Evolutionary conservation across 768 basidiomycete genomes (phyloP), one percentile per base, ranked within the genome.

Genomic region (Gelatoporia subvermispora): DNA sequence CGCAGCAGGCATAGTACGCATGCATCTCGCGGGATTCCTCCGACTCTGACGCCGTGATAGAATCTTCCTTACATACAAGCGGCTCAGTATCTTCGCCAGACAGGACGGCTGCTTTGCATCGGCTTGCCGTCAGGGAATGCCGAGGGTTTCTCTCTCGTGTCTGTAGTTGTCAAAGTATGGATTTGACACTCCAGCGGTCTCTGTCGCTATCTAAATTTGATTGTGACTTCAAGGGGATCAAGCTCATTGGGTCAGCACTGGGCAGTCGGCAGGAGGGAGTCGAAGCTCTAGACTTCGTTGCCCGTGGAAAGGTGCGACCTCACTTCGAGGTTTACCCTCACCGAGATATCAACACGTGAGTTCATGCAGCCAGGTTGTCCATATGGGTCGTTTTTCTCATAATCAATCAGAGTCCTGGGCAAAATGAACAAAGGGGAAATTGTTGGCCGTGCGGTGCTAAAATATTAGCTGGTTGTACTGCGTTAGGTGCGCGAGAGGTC

Each of bases 241-340:
- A 31, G 13, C 28, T 31, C 5, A 31, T 31, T 7, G 28, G 28
- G 13, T 31, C 28, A 31, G 13, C 28, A 13, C 13, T 43, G 11
- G 82, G 62, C 51, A 88, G 87, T 62, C 77, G 85, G 18, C 88
- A 90, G 62, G 91, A 93, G 58, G 79, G 87, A 2, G 60, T 74
- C 4, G 90, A 93, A 61, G 85, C 91, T 0, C 65, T 93, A 24
- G 75, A 77, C 2, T 79, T 92, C 35, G 89, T 87, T 1, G 76
- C 81, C 0, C 59, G 68, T n/a, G 87, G 86, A 7, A 76, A 76
- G 40, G 82, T 89, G 36, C 82, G 77, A 56, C 77, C 78, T 43
- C 70, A 71, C 49, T 83, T 71, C 50, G 62, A 50, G 28, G 41
- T 68, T 38, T 72, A 65, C 56, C 70, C 68, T 0, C 65, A 88